Percentiles rank a stretch among this genome's conserved stretches.
These are phyloP conservation scores for Hypoxylon sp. DNA, from an alignment of 2,329 filamentous ascomycete genomes.

Conservation along the genomic window DNA sequence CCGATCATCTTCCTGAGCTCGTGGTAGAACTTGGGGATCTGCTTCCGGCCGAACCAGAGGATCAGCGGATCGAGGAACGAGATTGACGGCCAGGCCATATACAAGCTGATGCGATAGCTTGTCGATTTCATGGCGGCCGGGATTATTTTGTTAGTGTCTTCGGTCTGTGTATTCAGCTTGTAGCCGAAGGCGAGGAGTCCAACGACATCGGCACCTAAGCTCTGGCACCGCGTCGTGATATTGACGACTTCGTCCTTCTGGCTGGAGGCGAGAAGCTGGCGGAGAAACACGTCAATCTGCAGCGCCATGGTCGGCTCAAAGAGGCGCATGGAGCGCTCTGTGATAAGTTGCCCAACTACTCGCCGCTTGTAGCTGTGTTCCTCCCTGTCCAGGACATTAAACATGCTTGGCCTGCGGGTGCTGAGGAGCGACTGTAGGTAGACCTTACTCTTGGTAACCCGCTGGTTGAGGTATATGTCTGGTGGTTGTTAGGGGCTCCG, in stretches of 20 bases:
- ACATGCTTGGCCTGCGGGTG: neutral
- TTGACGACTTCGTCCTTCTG: constrained; percentile 16
- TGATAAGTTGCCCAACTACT: constrained; percentile 31
- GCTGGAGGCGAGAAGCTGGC: constrained; percentile 16
- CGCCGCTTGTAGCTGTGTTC: constrained; percentile 8
- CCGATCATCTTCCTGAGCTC: constrained; percentile 32
- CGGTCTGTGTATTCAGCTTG: constrained; percentile 29
- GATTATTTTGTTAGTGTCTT: constrained; percentile 29
- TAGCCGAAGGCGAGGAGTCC: constrained; percentile 37
- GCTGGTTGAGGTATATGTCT: constrained; percentile 32
- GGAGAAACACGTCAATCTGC: constrained; percentile 30
- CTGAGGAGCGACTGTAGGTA: constrained; percentile 6
- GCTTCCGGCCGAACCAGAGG: constrained; percentile 25
- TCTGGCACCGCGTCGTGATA: constrained; percentile 26
- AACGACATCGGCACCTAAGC: constrained; percentile 30
- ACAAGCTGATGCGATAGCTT: constrained; percentile 20
- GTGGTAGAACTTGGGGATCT: constrained; percentile 22
- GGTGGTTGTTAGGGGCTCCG: constrained; percentile 1
- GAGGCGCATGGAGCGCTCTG: constrained; percentile 36
- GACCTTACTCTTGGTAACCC: constrained; percentile 18
- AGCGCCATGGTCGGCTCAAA: constrained; percentile 40
- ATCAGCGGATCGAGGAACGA: constrained; percentile 23
- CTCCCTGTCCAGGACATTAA: neutral
- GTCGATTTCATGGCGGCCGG: constrained; percentile 22
- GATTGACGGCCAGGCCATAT: constrained; percentile 29